Evolutionary conservation across 495 filamentous ascomycete genomes (phyloP).

Genomic region (Rusavskia elegans): DNA sequence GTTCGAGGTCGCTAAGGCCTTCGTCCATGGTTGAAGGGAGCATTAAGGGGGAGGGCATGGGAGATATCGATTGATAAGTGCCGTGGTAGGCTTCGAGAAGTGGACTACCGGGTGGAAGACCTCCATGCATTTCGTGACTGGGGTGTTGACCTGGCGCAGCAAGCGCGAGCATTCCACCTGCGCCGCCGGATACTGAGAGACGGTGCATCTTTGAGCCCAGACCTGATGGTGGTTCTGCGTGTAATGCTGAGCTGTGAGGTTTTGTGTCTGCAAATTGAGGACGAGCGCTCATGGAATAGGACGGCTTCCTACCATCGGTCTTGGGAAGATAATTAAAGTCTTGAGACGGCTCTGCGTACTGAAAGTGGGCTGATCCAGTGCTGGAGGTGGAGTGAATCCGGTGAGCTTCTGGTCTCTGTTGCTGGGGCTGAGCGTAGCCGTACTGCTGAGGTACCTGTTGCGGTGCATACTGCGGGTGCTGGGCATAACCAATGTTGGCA

Average conservation of each 20-base stretch:
- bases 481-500: constrained; percentile 9
- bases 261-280: constrained; percentile 29
- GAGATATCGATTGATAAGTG: constrained; percentile 88
- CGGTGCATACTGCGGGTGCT: constrained; percentile 13
- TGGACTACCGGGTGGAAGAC: constrained; percentile 55
- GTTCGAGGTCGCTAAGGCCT: constrained; percentile 34
- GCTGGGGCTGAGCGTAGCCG: constrained; percentile 12
- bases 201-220: constrained; percentile 31
- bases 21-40: constrained; percentile 27
- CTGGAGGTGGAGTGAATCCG: constrained; percentile 6
- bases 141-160: constrained; percentile 15
- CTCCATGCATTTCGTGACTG: constrained; percentile 11
- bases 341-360: constrained; percentile 19
- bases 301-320: constrained; percentile 10
- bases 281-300: constrained; percentile 16
- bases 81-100: constrained; percentile 86
- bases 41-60: constrained; percentile 70
- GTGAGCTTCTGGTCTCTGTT: constrained; percentile 10
- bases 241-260: constrained; percentile 17
- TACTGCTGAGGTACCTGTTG: constrained; percentile 4
- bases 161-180: constrained; percentile 2
- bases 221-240: constrained; percentile 21
- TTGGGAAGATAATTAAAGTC: constrained; percentile 14
- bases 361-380: constrained; percentile 15
- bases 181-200: constrained; percentile 24